phyloP scores from a whole-genome alignment of 164 flowering plant genomes.

The Vitis riparia region DNA sequence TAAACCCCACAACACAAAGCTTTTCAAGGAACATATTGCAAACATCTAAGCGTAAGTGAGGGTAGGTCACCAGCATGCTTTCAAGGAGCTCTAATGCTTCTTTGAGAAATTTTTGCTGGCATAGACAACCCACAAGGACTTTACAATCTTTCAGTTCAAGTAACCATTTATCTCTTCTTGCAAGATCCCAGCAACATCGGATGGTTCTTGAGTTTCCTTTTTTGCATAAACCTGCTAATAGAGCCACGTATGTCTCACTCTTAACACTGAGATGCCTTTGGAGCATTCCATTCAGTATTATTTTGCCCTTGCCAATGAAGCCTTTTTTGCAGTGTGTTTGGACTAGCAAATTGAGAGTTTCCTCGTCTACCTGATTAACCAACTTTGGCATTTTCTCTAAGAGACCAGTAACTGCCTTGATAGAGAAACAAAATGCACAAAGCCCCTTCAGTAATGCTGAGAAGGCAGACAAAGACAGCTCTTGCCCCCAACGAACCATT shows the following conservation, averaged over 20 bases:
- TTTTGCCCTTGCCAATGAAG: conserved; percentile 25
- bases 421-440: conserved; percentile 31
- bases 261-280: conserved; percentile 34
- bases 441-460: conserved; percentile 44
- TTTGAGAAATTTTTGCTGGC: conserved; percentile 40
- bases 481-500: conserved; percentile 65
- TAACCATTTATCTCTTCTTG: conserved; percentile 51
- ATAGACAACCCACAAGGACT: conserved; percentile 41
- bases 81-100: conserved; percentile 60
- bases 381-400: conserved; percentile 47
- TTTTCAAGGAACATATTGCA: conserved; percentile 41
- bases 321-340: conserved; percentile 51
- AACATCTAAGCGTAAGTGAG: conserved; percentile 27
- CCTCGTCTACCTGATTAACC: conserved; percentile 45
- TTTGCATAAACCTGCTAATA: conserved; percentile 47
- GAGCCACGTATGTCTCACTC: conserved; percentile 42
- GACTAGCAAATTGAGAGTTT: conserved; percentile 58
- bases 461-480: conserved; percentile 47
- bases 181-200: conserved; percentile 42
- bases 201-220: conserved; percentile 36
- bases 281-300: conserved; percentile 48
- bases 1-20: conserved; percentile 48
- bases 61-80: conserved; percentile 29
- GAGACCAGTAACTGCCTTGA: conserved; percentile 29
- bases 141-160: conserved; percentile 44